Evolutionary conservation across 192 early-diverging fungal species (phyloP).

Genomic region (Coemansia sp.): DNA sequence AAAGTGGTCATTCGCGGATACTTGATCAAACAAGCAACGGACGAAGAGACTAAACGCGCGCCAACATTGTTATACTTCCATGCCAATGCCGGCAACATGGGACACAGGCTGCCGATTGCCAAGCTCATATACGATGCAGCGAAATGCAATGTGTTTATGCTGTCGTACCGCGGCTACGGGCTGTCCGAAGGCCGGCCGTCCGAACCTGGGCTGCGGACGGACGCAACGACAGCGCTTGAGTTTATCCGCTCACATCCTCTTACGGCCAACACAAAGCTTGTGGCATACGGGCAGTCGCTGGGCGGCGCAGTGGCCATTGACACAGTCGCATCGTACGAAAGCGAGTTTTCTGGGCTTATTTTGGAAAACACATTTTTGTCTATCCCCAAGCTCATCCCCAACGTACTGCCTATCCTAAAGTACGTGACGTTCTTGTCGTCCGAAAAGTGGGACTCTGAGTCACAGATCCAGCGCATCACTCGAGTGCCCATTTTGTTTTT

Average conservation of each 20-base stretch:
- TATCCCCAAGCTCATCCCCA: slow-evolving; percentile 84
- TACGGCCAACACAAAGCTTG: slow-evolving; percentile 71
- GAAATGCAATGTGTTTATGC: slow-evolving; percentile 89
- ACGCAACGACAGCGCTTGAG: slow-evolving; percentile 84
- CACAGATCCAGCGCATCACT: slow-evolving; percentile 63
- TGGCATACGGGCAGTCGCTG: slow-evolving; percentile 94
- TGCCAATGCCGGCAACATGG: slow-evolving; percentile 99
- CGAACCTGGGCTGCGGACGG: slow-evolving; percentile 85
- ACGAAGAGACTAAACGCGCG: slow-evolving; percentile 55
- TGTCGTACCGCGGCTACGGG: slow-evolving; percentile 98
- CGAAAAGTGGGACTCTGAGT: slow-evolving; percentile 87
- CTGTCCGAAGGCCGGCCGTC: slow-evolving; percentile 79
- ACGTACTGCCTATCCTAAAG: slow-evolving; percentile 74
- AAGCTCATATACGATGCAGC: slow-evolving; percentile 64
- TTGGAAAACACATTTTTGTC: slow-evolving; percentile 95
- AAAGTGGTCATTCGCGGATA: slow-evolving; percentile 76
- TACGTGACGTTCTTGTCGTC: slow-evolving; percentile 78
- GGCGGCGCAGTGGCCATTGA: slow-evolving; percentile 96
- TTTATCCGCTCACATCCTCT: slow-evolving; percentile 76
- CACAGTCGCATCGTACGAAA: slow-evolving; percentile 75
- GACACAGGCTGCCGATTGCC: slow-evolving; percentile 93
- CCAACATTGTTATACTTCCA: slow-evolving; percentile 90
- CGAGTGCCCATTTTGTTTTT: slow-evolving; percentile 78
- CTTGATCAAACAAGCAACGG: slow-evolving; percentile 64
- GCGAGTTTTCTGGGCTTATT: slow-evolving; percentile 76